A percentile compares a stretch with the other conserved stretches of the same genome.
phyloP scores from a whole-genome alignment of 164 flowering plant species.

The Chimonanthus praecox region DNA sequence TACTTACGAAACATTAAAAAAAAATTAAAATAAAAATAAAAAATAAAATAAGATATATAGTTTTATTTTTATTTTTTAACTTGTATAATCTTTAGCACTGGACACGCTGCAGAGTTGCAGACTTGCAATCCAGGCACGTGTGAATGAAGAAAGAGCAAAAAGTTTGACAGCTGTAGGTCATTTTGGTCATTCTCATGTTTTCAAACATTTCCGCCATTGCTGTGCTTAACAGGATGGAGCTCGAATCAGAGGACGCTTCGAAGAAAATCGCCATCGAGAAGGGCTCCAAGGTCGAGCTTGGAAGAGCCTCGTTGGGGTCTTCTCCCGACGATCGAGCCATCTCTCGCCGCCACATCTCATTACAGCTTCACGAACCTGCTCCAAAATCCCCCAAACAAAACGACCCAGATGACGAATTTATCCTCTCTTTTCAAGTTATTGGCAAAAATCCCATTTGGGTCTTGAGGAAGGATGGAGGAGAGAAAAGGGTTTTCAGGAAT shows the following conservation, averaged over 20 bases:
- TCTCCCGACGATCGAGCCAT: conserved; percentile 46
- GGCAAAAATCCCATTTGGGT: conserved; percentile 93
- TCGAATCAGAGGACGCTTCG: conserved; percentile 46
- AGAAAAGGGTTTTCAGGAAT: conserved; percentile 40
- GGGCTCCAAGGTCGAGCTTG: conserved; percentile 31
- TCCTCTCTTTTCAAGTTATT: conserved; percentile 45
- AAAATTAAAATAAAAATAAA: too few relatives aligned
- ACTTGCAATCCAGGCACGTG: too few relatives aligned
- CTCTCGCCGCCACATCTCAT: conserved; percentile 61
- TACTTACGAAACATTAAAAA: too few relatives aligned
- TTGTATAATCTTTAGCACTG: too few relatives aligned
- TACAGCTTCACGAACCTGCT: conserved; percentile 16
- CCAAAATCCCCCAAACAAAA: not conserved
- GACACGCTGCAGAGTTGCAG: too few relatives aligned
- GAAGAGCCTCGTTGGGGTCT: conserved; percentile 41
- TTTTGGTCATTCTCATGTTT: too few relatives aligned
- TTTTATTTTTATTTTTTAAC: too few relatives aligned
- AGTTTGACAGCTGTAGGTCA: too few relatives aligned
- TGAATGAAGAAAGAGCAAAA: too few relatives aligned
- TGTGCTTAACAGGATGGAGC: conserved; percentile 38
- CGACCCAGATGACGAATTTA: conserved; percentile 19
- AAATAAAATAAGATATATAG: too few relatives aligned
- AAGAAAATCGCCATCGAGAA: conserved; percentile 24
- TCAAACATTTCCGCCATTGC: too few relatives aligned
- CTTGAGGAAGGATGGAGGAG: conserved; percentile 11